Evolutionary conservation across 352 stramenopile species (phyloP).

Genomic region (Blastocystis sp.): DNA sequence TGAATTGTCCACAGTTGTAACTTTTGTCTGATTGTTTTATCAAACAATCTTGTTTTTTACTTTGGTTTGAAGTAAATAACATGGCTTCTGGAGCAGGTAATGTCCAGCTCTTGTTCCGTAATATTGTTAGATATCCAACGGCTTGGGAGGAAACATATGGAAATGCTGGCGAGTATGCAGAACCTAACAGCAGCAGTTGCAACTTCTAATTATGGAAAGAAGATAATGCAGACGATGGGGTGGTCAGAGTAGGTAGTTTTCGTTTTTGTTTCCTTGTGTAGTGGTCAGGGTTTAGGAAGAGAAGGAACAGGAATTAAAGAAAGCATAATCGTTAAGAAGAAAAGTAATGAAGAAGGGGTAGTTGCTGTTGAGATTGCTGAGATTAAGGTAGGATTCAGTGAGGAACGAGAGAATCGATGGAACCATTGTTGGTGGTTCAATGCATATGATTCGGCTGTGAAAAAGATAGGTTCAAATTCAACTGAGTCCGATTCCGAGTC

Average conservation of each 20-base stretch:
- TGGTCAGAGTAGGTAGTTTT: constrained; percentile 9
- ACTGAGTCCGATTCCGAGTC: constrained; percentile 9
- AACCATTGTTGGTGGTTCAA: constrained; percentile 46
- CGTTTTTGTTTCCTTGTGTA: background rate
- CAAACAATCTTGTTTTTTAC: background rate
- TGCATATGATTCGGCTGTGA: constrained; percentile 42
- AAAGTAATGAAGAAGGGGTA: constrained; percentile 21
- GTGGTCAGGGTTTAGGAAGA: constrained; percentile 40
- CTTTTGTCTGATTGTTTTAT: background rate
- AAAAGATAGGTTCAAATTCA: constrained; percentile 23
- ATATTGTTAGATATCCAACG: constrained; percentile 38
- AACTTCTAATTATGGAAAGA: constrained; percentile 41
- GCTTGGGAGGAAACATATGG: constrained; percentile 42
- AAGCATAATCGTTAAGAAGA: constrained; percentile 60
- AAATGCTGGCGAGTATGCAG: constrained; percentile 18
- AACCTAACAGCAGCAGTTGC: background rate
- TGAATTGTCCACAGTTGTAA: background rate
- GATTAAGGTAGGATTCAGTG: constrained; percentile 20
- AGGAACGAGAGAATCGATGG: constrained; percentile 20
- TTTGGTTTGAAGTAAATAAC: background rate
- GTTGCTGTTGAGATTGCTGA: background rate
- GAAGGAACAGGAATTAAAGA: constrained; percentile 49
- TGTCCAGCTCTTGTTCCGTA: background rate
- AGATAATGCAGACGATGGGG: constrained; percentile 51
- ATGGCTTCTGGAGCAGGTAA: constrained; percentile 34